These are phyloP conservation scores for Ophiostoma ulmi DNA, from an alignment of 2,329 filamentous ascomycete species.

Conservation along the genomic window DNA sequence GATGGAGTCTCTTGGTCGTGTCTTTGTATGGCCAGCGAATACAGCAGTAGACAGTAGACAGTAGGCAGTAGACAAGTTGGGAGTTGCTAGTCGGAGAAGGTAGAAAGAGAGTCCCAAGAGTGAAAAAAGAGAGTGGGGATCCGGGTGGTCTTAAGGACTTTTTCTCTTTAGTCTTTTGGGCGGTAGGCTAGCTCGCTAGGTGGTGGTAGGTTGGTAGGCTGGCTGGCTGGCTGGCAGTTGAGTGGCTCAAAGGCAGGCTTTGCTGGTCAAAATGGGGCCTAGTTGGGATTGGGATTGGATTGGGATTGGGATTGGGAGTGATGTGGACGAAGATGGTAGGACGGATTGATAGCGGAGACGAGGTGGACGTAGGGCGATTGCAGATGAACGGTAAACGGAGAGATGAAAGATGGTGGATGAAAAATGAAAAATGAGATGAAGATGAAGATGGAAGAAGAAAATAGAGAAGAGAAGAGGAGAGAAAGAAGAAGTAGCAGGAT, in stretches of 20 bases:
- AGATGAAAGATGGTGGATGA: neutral
- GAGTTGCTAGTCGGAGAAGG: neutral
- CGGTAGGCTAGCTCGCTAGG: neutral
- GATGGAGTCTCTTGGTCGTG: constrained; percentile 3
- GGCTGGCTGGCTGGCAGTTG: constrained; percentile 3
- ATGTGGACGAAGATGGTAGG: constrained; percentile 14
- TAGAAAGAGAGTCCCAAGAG: neutral
- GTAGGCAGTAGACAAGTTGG: neutral
- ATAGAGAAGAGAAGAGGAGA: neutral
- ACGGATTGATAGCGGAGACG: neutral
- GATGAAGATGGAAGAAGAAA: neutral
- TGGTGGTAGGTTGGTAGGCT: neutral
- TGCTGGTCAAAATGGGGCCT: neutral
- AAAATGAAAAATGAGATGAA: neutral
- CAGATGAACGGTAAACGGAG: neutral
- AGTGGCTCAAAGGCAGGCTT: neutral
- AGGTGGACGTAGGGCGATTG: neutral
- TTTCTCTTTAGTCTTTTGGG: constrained; percentile 5
- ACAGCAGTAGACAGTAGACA: neutral
- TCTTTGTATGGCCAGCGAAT: neutral
- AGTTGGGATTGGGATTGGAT: constrained; percentile 6
- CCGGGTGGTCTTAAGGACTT: constrained; percentile 21
- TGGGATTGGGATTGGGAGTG: constrained; percentile 7
- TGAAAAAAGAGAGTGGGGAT: constrained; percentile 22
- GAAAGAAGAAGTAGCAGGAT: neutral